A percentile compares a stretch with the other conserved stretches of the same genome.
phyloP scores from a whole-genome alignment of 2,329 filamentous ascomycete species.

The Paecilomyces niveus region DNA sequence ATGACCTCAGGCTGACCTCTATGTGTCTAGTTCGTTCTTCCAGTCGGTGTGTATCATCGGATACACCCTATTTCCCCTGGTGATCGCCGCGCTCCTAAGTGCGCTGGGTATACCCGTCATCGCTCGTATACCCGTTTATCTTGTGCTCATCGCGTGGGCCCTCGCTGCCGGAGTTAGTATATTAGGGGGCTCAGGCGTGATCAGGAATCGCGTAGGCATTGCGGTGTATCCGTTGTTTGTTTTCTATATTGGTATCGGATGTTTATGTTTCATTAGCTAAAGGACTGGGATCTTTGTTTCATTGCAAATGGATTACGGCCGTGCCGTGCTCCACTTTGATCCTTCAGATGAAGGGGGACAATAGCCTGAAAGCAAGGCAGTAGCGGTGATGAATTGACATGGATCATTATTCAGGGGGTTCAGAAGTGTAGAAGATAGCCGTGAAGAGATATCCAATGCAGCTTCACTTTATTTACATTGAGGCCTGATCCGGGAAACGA shows the following conservation, averaged over 20 bases:
- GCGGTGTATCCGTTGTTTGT: slow-evolving; percentile 93
- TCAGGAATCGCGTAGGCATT: slow-evolving; percentile 88
- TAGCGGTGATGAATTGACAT: no score
- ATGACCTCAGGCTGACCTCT: neutral
- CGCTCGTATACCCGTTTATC: slow-evolving; percentile 80
- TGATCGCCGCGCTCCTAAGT: slow-evolving; percentile 84
- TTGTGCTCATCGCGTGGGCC: slow-evolving; percentile 84
- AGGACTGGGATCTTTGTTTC: slow-evolving; percentile 1
- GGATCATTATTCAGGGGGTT: neutral
- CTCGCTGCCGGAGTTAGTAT: slow-evolving; percentile 94
- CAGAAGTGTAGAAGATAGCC: neutral
- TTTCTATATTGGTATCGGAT: slow-evolving; percentile 89
- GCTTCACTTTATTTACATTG: neutral
- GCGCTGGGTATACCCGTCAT: slow-evolving; percentile 74
- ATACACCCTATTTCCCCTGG: slow-evolving; percentile 94
- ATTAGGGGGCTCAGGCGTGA: slow-evolving; percentile 85
- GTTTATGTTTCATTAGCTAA: slow-evolving; percentile 94
- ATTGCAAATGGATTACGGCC: neutral
- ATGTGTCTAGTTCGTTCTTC: slow-evolving; percentile 71
- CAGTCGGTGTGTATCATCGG: slow-evolving; percentile 97
- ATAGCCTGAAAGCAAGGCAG: no score
- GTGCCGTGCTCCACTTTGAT: neutral
- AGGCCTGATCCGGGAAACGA: neutral
- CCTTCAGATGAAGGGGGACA: neutral
- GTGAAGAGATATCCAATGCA: neutral